phyloP scores from a whole-genome alignment of 2,329 filamentous ascomycete species.

The Colletotrichum viniferum region DNA sequence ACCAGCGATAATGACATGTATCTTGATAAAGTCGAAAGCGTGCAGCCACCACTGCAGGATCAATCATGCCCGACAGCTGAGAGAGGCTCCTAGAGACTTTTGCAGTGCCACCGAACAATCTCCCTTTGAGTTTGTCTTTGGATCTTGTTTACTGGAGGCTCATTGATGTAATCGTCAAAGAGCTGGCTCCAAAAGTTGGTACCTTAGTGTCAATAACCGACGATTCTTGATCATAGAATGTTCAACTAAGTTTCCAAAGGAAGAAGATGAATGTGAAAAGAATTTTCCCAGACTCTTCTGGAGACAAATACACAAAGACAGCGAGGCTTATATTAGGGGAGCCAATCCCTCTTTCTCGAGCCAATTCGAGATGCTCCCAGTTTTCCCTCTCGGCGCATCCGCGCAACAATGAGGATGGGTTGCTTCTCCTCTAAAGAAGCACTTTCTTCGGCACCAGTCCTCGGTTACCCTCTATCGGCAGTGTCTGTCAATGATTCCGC shows the following conservation, averaged over 20 bases:
- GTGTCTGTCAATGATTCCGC: not conserved
- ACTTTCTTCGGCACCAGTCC: not conserved
- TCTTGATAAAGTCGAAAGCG: accelerated
- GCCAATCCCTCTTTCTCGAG: accelerated
- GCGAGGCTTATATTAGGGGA: accelerated
- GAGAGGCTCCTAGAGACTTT: accelerated
- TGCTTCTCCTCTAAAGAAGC: not conserved
- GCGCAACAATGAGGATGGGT: not conserved
- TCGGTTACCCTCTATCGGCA: not conserved
- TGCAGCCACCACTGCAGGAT: not conserved
- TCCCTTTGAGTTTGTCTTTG: not conserved
- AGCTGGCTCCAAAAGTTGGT: not conserved
- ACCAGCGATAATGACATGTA: accelerated
- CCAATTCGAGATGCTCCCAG: accelerated
- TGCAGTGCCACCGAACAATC: accelerated
- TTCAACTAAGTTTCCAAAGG: not conserved
- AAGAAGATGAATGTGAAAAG: not conserved
- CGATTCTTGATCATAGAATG: not conserved
- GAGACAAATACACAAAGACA: accelerated
- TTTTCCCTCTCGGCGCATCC: not conserved
- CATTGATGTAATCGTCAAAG: accelerated
- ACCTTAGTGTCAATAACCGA: not conserved
- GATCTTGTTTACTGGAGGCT: not conserved
- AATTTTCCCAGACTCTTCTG: accelerated
- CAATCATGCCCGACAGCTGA: no score